phyloP scores from a whole-genome alignment of 139 green algal species.

The Micractinium conductrix region DNA sequence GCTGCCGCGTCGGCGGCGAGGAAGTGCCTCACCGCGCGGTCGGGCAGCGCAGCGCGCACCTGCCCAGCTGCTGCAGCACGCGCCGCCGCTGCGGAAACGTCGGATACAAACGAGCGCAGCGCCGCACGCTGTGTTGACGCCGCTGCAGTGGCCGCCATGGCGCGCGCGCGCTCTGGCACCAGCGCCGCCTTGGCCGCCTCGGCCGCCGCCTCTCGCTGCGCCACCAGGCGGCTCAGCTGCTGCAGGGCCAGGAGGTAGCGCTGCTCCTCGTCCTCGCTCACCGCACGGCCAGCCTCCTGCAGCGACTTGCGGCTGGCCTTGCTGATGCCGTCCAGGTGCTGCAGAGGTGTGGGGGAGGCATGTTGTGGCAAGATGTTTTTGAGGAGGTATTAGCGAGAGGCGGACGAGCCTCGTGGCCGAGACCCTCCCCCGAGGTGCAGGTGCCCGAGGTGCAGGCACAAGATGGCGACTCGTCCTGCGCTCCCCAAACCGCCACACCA shows the following conservation, averaged over 20 bases:
- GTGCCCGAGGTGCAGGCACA: too few relatives aligned
- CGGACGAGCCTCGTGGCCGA: background rate
- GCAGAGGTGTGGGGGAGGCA: background rate
- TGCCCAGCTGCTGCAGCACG: background rate
- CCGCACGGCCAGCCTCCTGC: background rate
- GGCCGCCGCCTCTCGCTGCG: background rate
- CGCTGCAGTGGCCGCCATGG: background rate
- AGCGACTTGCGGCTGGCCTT: constrained; percentile 6
- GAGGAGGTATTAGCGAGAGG: background rate
- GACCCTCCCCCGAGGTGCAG: too few relatives aligned
- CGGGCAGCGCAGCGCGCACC: background rate
- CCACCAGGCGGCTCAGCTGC: constrained; percentile 21
- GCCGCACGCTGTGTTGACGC: background rate
- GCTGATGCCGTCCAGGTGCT: constrained; percentile 19
- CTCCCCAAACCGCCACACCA: too few relatives aligned
- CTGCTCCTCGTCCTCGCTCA: constrained; percentile 3
- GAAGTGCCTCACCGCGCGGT: constrained; percentile 6
- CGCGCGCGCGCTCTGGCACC: background rate
- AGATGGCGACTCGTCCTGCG: too few relatives aligned
- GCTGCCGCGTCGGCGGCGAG: background rate
- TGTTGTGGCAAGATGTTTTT: too few relatives aligned
- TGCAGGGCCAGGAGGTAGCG: constrained; percentile 24
- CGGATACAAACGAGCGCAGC: background rate
- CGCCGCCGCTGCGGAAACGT: background rate
- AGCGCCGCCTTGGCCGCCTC: background rate